Evolutionary conservation across 73 alveolate genomes (phyloP).

Genomic region (Blepharisma japonicum): DNA sequence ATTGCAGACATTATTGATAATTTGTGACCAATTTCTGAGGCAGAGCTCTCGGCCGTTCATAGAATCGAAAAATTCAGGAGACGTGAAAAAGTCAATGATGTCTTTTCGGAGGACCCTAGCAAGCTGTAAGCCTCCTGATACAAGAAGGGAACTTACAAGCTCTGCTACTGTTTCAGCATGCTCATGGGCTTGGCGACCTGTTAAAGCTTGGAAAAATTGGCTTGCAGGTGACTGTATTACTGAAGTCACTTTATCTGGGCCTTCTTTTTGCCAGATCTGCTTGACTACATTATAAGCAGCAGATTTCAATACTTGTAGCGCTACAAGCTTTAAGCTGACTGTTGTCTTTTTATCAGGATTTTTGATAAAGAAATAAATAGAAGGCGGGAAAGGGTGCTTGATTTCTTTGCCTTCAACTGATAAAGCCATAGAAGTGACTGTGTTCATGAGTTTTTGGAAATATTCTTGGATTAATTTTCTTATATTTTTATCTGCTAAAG

Average conservation of each 20-base stretch:
- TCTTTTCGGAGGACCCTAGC: neutral
- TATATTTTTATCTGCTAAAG: neutral
- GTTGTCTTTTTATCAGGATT: neutral
- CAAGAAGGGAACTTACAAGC: neutral
- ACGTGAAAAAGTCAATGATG: neutral
- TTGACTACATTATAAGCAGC: neutral
- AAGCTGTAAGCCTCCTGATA: neutral
- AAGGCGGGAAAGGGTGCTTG: conserved; percentile 9
- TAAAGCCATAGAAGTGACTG: neutral
- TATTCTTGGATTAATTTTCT: neutral
- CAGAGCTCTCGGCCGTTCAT: neutral
- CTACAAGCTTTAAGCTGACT: neutral
- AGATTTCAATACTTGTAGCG: neutral
- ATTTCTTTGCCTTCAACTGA: neutral
- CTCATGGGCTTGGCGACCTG: neutral
- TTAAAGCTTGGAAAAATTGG: neutral
- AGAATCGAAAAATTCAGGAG: neutral
- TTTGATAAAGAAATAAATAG: neutral
- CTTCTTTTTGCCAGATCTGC: neutral
- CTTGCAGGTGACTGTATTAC: conserved; percentile 2
- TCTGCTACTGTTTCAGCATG: neutral
- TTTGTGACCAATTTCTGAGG: neutral
- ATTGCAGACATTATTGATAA: neutral
- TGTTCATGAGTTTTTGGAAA: neutral
- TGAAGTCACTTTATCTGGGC: neutral